Conservation (phyloP, 257 asterid species). For the Fraxinus pennsylvanica region DNA sequence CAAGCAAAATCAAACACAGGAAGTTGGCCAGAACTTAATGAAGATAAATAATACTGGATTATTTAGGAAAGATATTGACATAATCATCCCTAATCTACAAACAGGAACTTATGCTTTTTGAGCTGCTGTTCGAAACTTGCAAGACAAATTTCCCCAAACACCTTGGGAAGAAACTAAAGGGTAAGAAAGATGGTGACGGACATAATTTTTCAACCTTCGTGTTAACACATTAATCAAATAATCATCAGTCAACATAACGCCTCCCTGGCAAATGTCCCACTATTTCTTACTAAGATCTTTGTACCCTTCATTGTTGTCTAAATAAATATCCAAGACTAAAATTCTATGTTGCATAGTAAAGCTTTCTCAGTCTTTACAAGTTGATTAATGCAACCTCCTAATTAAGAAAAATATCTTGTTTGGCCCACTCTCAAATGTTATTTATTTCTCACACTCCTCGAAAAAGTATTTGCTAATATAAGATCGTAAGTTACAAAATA, state of each 20-base stretch:
- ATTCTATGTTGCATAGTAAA: neutral
- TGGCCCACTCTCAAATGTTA: neutral
- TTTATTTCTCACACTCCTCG: neutral
- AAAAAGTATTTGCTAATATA: neutral
- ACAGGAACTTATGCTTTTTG: neutral
- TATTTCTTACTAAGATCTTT: neutral
- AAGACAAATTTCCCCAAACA: neutral
- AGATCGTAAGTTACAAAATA: neutral
- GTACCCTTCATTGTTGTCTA: neutral
- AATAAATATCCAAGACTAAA: neutral
- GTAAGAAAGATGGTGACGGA: neutral
- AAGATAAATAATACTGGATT: neutral
- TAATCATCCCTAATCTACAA: neutral
- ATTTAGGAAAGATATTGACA: neutral
- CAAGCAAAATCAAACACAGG: slow-evolving; percentile 3
- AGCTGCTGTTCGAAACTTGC: neutral
- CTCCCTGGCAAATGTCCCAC: neutral
- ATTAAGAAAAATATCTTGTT: neutral
- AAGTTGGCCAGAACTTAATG: slow-evolving; percentile 8
- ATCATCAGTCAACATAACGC: neutral
- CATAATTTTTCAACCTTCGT: neutral
- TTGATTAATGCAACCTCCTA: neutral
- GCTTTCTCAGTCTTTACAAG: neutral
- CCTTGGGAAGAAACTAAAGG: neutral
- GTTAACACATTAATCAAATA: neutral